Conservation (phyloP, 1,284 basidiomycete genomes). For the Puccinia coronata region DNA sequence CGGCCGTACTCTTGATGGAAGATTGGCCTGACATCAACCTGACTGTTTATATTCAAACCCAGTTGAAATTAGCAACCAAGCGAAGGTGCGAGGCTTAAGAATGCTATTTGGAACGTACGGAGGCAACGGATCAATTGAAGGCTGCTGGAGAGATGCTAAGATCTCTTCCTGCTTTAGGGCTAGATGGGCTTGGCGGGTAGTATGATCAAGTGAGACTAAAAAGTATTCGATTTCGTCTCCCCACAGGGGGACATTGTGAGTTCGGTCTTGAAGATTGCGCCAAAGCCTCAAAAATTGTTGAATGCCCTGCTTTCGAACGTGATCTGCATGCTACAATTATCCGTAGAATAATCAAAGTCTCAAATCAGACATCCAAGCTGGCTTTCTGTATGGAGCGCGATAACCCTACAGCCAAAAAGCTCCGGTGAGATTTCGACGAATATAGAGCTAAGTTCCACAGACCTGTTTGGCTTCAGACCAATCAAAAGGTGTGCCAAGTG, state of each 20-base stretch:
- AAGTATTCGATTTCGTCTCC: slow-evolving; percentile 99
- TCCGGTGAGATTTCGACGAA: no score
- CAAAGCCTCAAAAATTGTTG: slow-evolving; percentile 92
- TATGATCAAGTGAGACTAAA: slow-evolving; percentile 82
- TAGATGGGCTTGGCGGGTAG: slow-evolving; percentile 76
- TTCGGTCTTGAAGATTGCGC: slow-evolving; percentile 84
- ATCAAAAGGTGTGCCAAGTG: slow-evolving; percentile 86
- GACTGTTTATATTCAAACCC: not conserved
- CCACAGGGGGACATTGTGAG: slow-evolving; percentile 95
- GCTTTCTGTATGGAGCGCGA: not conserved
- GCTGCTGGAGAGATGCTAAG: slow-evolving; percentile 62
- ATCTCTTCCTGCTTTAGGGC: slow-evolving; percentile 94
- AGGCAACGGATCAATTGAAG: slow-evolving; percentile 42
- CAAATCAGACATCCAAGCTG: slow-evolving; percentile 3
- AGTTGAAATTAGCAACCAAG: not conserved
- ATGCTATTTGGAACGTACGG: slow-evolving; percentile 6
- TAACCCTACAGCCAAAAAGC: not conserved
- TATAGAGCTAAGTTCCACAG: not conserved
- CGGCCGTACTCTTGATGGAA: slow-evolving; percentile 98
- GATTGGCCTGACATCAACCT: slow-evolving; percentile 77
- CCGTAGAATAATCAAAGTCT: not conserved
- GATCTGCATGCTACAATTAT: slow-evolving; percentile 70
- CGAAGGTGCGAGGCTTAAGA: slow-evolving; percentile 11
- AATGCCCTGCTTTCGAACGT: slow-evolving; percentile 90
- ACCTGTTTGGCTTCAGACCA: slow-evolving; percentile 81